A percentile compares a stretch with the other conserved stretches of the same genome.
phyloP scores from a whole-genome alignment of 192 early-diverging fungal genomes.

The Mortierella hygrophila region DNA sequence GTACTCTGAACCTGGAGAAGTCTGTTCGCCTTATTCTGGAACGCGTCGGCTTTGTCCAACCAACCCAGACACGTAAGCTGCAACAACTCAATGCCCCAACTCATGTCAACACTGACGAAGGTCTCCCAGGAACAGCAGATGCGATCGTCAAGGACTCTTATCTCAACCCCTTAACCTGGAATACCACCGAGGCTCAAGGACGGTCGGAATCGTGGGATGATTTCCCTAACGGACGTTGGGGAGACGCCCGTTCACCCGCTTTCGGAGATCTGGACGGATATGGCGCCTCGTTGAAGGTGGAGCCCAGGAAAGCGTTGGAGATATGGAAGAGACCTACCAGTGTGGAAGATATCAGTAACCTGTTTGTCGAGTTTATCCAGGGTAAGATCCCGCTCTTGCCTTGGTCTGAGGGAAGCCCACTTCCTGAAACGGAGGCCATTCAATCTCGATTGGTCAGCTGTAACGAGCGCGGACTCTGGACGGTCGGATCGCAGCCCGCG shows the following conservation, averaged over 20 bases:
- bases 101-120: conserved; percentile 4
- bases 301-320: conserved; percentile 64
- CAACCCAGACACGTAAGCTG: conserved; percentile 18
- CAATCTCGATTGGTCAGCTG: conserved; percentile 65
- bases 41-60: conserved; percentile 71
- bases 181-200: conserved; percentile 60
- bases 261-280: conserved; percentile 76
- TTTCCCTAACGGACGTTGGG: conserved; percentile 92
- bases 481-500: conserved; percentile 87
- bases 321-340: conserved; percentile 76
- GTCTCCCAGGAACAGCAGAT: not conserved
- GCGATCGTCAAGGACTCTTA: not conserved
- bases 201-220: conserved; percentile 89
- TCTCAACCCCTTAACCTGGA: conserved; percentile 73
- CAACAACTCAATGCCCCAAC: conserved; percentile 21
- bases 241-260: conserved; percentile 86
- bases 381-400: conserved; percentile 74
- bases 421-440: conserved; percentile 76
- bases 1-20: conserved; percentile 84
- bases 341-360: conserved; percentile 66
- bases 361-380: conserved; percentile 78
- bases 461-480: conserved; percentile 78
- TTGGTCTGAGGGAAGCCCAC: conserved; percentile 75
- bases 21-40: conserved; percentile 83
- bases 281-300: conserved; percentile 71